phyloP scores from a whole-genome alignment of 1,284 basidiomycete species.

The Puccinia sorghi region DNA sequence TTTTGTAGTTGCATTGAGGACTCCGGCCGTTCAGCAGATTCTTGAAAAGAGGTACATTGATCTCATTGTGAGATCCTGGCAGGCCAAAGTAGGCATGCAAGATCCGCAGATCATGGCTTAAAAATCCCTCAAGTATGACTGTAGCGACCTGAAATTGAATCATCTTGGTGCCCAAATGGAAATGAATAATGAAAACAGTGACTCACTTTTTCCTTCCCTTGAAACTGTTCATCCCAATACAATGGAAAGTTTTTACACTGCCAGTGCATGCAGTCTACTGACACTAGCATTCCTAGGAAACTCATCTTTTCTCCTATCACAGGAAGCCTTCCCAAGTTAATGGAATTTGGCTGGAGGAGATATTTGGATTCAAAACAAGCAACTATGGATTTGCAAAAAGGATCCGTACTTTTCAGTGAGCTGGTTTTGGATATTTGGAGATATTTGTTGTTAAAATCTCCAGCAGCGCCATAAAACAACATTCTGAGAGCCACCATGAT shows the following conservation, averaged over 20 bases:
- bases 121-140: conserved; percentile 16
- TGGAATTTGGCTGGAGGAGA: not conserved
- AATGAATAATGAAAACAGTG: not conserved
- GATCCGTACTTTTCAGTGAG: not conserved
- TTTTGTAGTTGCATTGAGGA: not conserved
- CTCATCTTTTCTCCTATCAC: not conserved
- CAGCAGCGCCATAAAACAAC: conserved; percentile 13
- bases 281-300: conserved; percentile 15
- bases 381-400: conserved; percentile 18
- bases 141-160: conserved; percentile 1
- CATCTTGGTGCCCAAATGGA: not conserved
- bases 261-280: conserved; percentile 22
- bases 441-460: conserved; percentile 13
- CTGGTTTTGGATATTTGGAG: conserved; percentile 11
- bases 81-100: conserved; percentile 27
- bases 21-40: conserved; percentile 12
- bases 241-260: conserved; percentile 2
- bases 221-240: not conserved
- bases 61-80: conserved; percentile 24
- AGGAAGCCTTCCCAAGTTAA: not conserved
- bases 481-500: conserved; percentile 14
- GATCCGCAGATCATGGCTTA: not conserved
- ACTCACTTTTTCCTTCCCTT: conserved; percentile 16
- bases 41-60: conserved; percentile 12
- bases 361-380: not conserved